A percentile compares a stretch with the other conserved stretches of the same genome.
phyloP scores from a whole-genome alignment of 176 grass and related monocot species.

The Musa acuminata region DNA sequence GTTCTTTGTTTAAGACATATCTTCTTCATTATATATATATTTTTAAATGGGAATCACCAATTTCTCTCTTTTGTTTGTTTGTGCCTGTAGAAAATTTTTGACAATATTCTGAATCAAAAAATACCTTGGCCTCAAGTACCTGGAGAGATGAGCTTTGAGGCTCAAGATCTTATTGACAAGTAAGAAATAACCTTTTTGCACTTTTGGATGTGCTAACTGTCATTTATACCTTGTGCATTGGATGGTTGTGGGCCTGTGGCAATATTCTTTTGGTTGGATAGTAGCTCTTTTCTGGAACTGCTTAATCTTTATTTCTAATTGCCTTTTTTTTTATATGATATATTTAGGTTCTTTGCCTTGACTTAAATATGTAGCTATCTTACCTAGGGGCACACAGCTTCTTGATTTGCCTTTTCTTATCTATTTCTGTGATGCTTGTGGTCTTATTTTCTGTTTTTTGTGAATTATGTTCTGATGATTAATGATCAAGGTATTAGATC shows the following conservation, averaged over 20 bases:
- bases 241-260: background rate
- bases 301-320: background rate
- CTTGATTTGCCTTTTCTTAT: no score
- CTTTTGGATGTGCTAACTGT: background rate
- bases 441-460: no score
- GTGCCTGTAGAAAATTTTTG: conserved; percentile 83
- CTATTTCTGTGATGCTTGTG: no score
- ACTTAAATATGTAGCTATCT: no score
- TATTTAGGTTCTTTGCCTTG: no score
- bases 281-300: background rate
- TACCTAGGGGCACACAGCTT: no score
- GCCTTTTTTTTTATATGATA: background rate
- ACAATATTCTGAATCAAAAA: conserved; percentile 98
- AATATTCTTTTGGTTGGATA: background rate
- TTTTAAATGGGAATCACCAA: no score
- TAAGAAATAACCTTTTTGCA: conserved; percentile 22
- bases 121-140: conserved; percentile 94
- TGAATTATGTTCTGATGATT: no score
- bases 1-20: no score
- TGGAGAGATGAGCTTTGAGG: conserved; percentile 83
- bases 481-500: no score
- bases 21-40: no score
- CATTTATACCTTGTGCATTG: background rate
- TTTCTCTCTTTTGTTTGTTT: conserved; percentile 26
- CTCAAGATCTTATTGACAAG: conserved; percentile 92